Percentiles rank a stretch among this genome's conserved stretches.
Evolutionary conservation across 2,329 filamentous ascomycete species (phyloP).

Genomic region (Gnomoniopsis sp.): DNA sequence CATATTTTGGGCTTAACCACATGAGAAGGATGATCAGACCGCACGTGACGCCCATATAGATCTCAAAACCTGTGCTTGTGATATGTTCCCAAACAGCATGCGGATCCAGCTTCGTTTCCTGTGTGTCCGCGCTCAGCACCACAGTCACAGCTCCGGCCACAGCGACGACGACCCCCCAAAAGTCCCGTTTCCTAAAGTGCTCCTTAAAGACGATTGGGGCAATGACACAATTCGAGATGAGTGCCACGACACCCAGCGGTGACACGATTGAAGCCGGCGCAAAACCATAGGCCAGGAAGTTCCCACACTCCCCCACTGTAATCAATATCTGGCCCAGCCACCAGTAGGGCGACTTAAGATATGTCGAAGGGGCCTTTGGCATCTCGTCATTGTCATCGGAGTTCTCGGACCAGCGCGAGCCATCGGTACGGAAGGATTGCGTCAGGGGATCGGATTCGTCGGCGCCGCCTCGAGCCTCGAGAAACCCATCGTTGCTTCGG

Average conservation of each 20-base stretch:
- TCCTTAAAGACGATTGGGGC: conserved; percentile 93
- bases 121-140: conserved; percentile 83
- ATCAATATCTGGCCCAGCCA: conserved; percentile 93
- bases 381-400: conserved; percentile 28
- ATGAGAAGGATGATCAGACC: conserved; percentile 72
- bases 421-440: conserved; percentile 45
- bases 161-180: conserved; percentile 83
- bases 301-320: conserved; percentile 88
- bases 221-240: conserved; percentile 96
- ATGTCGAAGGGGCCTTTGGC: conserved; percentile 57
- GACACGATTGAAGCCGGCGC: conserved; percentile 97
- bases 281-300: conserved; percentile 96
- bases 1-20: conserved; percentile 79
- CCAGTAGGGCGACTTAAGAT: conserved; percentile 91
- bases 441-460: conserved; percentile 51
- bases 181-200: conserved; percentile 77
- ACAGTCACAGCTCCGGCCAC: conserved; percentile 87
- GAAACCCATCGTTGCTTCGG: conserved; percentile 27
- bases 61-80: conserved; percentile 81
- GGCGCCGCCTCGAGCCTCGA: conserved; percentile 30
- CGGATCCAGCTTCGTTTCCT: conserved; percentile 87
- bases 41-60: conserved; percentile 78
- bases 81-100: conserved; percentile 89
- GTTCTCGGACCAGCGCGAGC: conserved; percentile 35
- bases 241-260: conserved; percentile 90